phyloP scores from a whole-genome alignment of 345 rosid genomes.

The Kernera saxatilis region DNA sequence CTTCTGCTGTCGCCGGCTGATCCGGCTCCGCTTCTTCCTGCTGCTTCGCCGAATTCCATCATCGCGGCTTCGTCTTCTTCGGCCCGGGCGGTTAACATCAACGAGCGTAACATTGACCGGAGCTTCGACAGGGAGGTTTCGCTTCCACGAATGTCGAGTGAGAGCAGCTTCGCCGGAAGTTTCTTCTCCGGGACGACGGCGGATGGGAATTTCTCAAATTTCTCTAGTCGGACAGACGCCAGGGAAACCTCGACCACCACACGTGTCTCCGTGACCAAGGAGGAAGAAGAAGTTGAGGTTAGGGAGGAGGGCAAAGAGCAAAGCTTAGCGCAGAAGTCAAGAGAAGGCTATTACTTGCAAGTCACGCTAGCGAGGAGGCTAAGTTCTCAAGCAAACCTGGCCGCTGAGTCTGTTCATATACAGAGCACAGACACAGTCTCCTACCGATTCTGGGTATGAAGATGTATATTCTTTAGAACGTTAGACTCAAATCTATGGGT shows the following conservation, averaged over 20 bases:
- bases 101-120: constrained; percentile 42
- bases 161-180: constrained; percentile 77
- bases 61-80: constrained; percentile 18
- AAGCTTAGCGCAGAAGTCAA: constrained; percentile 40
- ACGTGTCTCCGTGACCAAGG: constrained; percentile 30
- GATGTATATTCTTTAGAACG: neutral
- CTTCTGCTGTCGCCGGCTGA: constrained; percentile 34
- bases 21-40: constrained; percentile 1
- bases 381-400: constrained; percentile 55
- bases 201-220: constrained; percentile 46
- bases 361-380: constrained; percentile 72
- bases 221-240: constrained; percentile 32
- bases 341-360: constrained; percentile 68
- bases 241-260: constrained; percentile 42
- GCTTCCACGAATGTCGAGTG: constrained; percentile 71
- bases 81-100: constrained; percentile 12
- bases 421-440: constrained; percentile 56
- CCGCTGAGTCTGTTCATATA: constrained; percentile 35
- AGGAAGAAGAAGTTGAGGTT: constrained; percentile 36
- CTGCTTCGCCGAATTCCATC: constrained; percentile 16
- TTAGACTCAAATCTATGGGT: neutral
- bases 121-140: constrained; percentile 63
- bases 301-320: constrained; percentile 29
- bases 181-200: constrained; percentile 79
- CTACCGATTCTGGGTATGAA: constrained; percentile 78